These are phyloP conservation scores for Mentha longifolia DNA, from an alignment of 257 asterid genomes.

Conservation along the genomic window DNA sequence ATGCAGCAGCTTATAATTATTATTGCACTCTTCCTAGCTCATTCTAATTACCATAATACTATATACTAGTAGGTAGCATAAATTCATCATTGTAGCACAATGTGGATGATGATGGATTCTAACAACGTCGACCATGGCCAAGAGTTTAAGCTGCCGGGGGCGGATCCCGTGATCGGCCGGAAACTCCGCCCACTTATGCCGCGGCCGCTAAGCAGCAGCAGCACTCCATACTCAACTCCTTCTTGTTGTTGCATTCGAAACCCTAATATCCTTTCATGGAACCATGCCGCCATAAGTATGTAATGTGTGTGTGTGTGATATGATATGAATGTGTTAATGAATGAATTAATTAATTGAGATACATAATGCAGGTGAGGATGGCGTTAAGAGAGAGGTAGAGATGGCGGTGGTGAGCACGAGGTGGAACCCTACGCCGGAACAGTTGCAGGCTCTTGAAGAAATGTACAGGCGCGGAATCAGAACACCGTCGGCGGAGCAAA, in stretches of 20 bases:
- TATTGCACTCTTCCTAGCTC: background rate
- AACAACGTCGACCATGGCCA: conserved; percentile 4
- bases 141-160: conserved; percentile 23
- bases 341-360: background rate
- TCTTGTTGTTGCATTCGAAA: conserved; percentile 36
- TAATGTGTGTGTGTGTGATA: too few species aligned
- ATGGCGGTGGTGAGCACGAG: conserved; percentile 55
- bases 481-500: conserved; percentile 83
- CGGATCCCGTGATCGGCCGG: conserved; percentile 13
- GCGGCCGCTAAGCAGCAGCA: conserved; percentile 27
- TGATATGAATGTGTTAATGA: conserved; percentile 15
- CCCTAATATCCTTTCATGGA: conserved; percentile 47
- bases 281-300: conserved; percentile 36
- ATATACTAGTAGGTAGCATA: too few species aligned
- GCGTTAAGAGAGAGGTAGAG: conserved; percentile 27
- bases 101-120: conserved; percentile 45
- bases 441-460: conserved; percentile 72
- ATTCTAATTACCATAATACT: too few species aligned
- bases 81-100: background rate
- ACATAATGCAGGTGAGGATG: conserved; percentile 12
- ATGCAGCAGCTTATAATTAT: too few species aligned
- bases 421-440: conserved; percentile 93
- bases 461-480: conserved; percentile 68
- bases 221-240: conserved; percentile 26
- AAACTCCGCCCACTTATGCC: conserved; percentile 49